Conservation (phyloP, 805 yeast species). For the Scheffersomyces coipomensis region DNA sequence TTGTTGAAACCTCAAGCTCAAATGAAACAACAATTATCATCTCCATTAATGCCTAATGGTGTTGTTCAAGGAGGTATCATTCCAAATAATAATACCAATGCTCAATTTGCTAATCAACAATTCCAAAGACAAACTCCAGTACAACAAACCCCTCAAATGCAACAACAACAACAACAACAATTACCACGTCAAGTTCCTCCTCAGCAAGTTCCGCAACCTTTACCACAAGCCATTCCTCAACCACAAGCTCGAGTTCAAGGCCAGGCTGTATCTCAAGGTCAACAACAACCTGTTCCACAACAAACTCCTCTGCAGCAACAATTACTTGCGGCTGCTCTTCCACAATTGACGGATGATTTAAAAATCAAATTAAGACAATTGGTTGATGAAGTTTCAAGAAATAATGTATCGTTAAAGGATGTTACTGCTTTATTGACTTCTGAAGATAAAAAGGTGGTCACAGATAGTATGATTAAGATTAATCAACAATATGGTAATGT, state of each 20-base stretch:
- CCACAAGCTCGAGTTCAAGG: too few species aligned
- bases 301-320: constrained; percentile 13
- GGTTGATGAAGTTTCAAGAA: constrained; percentile 65
- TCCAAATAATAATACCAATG: neutral
- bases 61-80: neutral
- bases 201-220: too few species aligned
- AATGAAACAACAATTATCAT: constrained; percentile 5
- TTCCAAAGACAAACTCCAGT: neutral
- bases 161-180: neutral
- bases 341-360: constrained; percentile 56
- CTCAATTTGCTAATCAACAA: neutral
- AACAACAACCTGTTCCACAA: constrained; percentile 10
- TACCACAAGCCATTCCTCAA: too few species aligned
- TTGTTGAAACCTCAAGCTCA: constrained; percentile 7
- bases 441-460: constrained; percentile 62
- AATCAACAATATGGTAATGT: constrained; percentile 65
- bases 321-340: constrained; percentile 15
- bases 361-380: constrained; percentile 60
- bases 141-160: neutral
- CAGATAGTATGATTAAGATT: constrained; percentile 51
- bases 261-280: constrained; percentile 7
- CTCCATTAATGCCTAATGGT: constrained; percentile 5
- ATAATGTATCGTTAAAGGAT: constrained; percentile 65
- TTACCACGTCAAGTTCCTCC: constrained; percentile 8
- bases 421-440: constrained; percentile 59